A percentile compares a stretch with the other conserved stretches of the same genome.
Evolutionary conservation across 2,329 filamentous ascomycete genomes (phyloP).

Genomic region (Clonostachys sp.): DNA sequence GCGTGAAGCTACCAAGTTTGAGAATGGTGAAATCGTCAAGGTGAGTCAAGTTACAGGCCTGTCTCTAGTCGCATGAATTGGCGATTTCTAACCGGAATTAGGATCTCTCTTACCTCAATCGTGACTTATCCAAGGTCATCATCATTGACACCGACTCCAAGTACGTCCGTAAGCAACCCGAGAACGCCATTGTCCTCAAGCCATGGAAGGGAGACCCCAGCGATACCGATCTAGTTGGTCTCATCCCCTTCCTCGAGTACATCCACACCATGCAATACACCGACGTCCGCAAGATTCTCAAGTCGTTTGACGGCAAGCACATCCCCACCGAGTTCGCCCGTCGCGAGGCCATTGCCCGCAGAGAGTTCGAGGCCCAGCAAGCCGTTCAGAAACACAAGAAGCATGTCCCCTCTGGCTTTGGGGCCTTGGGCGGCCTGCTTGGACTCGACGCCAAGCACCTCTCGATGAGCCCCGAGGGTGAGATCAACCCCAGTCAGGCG

Average conservation of each 20-base stretch:
- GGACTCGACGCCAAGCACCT: constrained; percentile 71
- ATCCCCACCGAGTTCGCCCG: constrained; percentile 88
- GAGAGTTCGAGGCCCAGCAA: constrained; percentile 78
- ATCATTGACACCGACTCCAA: constrained; percentile 82
- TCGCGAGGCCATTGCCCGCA: constrained; percentile 79
- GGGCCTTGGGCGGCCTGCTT: constrained; percentile 65
- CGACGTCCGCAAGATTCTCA: constrained; percentile 81
- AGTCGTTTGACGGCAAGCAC: constrained; percentile 82
- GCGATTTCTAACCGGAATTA: constrained; percentile 26
- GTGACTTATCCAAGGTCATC: constrained; percentile 91
- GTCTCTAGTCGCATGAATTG: background rate
- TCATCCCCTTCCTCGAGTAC: constrained; percentile 97
- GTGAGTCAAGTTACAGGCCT: constrained; percentile 36
- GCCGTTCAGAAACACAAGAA: constrained; percentile 56
- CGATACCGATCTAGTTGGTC: constrained; percentile 79
- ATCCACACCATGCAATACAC: constrained; percentile 88
- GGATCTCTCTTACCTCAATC: constrained; percentile 97
- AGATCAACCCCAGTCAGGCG: constrained; percentile 68
- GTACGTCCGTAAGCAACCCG: constrained; percentile 86
- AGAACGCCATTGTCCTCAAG: constrained; percentile 88
- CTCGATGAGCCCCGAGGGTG: constrained; percentile 58
- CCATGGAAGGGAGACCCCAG: constrained; percentile 83
- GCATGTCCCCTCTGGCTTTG: constrained; percentile 50
- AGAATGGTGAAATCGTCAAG: constrained; percentile 95
- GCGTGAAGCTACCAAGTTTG: constrained; percentile 94